phyloP scores from a whole-genome alignment of 495 filamentous ascomycete genomes.

The Barbatosphaeria neglecta region DNA sequence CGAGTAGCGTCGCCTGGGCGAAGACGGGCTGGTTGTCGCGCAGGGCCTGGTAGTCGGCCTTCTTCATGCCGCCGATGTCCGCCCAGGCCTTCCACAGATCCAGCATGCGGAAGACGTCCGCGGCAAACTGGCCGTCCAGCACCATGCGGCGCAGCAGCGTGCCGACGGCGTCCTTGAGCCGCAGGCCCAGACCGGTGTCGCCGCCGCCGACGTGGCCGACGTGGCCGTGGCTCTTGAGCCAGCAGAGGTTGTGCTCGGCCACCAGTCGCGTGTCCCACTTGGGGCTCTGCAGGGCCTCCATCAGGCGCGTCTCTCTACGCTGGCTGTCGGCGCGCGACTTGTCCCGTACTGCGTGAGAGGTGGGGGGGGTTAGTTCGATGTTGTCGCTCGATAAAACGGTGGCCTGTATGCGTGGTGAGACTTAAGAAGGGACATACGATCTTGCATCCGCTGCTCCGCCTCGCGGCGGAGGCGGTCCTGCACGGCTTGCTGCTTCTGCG shows the following conservation, averaged over 20 bases:
- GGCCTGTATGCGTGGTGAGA: too few relatives aligned
- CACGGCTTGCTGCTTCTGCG: constrained; percentile 30
- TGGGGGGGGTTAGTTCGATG: neutral
- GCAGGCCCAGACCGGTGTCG: too few relatives aligned
- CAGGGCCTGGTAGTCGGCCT: constrained; percentile 33
- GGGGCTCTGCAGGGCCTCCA: constrained; percentile 46
- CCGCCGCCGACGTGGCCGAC: constrained; percentile 12
- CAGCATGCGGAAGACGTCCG: constrained; percentile 34
- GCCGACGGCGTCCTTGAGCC: constrained; percentile 33
- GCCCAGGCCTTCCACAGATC: constrained; percentile 48
- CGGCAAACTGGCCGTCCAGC: constrained; percentile 32
- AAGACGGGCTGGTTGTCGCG: constrained; percentile 33
- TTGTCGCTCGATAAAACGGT: neutral
- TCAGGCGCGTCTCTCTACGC: constrained; percentile 27
- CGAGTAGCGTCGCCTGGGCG: constrained; percentile 39
- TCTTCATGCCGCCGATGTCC: constrained; percentile 46
- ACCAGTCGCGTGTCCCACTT: constrained; percentile 42
- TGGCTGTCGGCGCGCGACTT: constrained; percentile 21
- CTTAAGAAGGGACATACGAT: constrained; percentile 19
- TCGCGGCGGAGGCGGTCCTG: constrained; percentile 22
- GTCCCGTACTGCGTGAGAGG: constrained; percentile 18
- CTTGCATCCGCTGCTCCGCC: constrained; percentile 24
- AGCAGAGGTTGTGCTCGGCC: constrained; percentile 34
- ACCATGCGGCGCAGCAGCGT: constrained; percentile 44
- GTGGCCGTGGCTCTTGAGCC: constrained; percentile 26